Percentiles rank a stretch among this genome's conserved stretches.
These are phyloP conservation scores for Hanseniaspora sp. DNA, from an alignment of 1,139 yeast genomes.

Conservation along the genomic window DNA sequence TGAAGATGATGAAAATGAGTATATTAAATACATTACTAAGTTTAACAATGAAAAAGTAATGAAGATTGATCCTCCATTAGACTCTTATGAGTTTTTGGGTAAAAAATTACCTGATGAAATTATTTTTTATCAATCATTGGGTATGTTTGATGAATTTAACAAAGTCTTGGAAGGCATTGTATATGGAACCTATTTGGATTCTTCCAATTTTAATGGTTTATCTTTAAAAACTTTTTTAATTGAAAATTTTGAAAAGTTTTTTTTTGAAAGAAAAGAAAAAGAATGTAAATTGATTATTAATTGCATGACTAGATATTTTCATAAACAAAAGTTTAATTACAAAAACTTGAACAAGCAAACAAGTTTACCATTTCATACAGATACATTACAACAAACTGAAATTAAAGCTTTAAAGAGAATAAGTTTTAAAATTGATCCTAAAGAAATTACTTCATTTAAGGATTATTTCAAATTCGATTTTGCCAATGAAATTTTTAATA, in stretches of 20 bases:
- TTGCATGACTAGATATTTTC: slow-evolving; percentile 73
- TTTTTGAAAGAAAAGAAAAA: slow-evolving; percentile 42
- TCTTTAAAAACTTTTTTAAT: not conserved
- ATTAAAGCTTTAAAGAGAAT: slow-evolving; percentile 1
- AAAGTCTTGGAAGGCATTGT: slow-evolving; percentile 52
- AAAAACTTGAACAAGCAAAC: not conserved
- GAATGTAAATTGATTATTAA: slow-evolving; percentile 61
- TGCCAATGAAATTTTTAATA: not conserved
- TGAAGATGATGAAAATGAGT: slow-evolving; percentile 33
- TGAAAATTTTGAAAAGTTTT: slow-evolving; percentile 30
- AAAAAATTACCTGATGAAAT: slow-evolving; percentile 81
- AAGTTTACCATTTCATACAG: not conserved
- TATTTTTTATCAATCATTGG: slow-evolving; percentile 70
- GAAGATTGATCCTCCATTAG: slow-evolving; percentile 26
- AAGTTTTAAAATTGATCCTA: not conserved
- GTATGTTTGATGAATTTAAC: slow-evolving; percentile 41
- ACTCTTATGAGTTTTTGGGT: slow-evolving; percentile 71
- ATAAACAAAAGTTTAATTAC: slow-evolving; percentile 49
- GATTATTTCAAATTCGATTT: slow-evolving; percentile 3
- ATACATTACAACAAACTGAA: not conserved
- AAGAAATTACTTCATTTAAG: not conserved
- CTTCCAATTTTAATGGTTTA: not conserved
- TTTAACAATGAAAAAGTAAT: slow-evolving; percentile 34
- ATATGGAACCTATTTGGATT: slow-evolving; percentile 49
- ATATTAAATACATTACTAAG: slow-evolving; percentile 54